Percentiles rank a stretch among this genome's conserved stretches.
Evolutionary conservation across 2,329 filamentous ascomycete species (phyloP).

Genomic region (Calonectria multiphialidica): DNA sequence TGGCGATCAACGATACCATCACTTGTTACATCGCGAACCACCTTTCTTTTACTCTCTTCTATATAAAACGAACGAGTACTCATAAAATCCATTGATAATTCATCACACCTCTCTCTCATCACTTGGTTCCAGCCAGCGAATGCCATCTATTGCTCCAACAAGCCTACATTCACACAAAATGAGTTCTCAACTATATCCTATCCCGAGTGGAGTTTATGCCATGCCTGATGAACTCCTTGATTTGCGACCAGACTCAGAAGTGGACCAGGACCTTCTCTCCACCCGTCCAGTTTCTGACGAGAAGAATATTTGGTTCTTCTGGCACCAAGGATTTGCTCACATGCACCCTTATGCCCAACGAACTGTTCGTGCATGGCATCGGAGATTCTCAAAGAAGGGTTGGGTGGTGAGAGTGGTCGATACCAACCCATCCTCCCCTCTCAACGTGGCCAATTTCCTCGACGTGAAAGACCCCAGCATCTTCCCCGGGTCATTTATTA

Average conservation of each 20-base stretch:
- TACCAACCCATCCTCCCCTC: background rate
- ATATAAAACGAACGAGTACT: background rate
- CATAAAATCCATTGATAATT: background rate
- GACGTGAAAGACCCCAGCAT: background rate
- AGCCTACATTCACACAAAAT: background rate
- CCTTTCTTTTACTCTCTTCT: background rate
- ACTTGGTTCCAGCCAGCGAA: no score
- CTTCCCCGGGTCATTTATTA: background rate
- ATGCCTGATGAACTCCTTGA: background rate
- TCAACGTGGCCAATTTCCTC: background rate
- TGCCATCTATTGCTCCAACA: background rate
- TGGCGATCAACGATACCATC: background rate
- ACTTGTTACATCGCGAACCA: background rate
- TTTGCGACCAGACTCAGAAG: background rate
- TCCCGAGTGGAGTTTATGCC: background rate
- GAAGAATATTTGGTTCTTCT: slow-evolving; percentile 16
- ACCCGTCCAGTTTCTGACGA: background rate
- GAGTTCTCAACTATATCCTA: background rate
- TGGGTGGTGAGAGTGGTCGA: slow-evolving; percentile 11
- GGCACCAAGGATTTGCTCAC: background rate
- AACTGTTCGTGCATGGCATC: slow-evolving; percentile 2
- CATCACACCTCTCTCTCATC: background rate
- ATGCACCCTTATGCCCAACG: slow-evolving; percentile 13
- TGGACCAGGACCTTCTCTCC: background rate
- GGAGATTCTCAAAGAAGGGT: background rate